These are phyloP conservation scores for Penicillium paneum DNA, from an alignment of 2,329 filamentous ascomycete species.

Conservation along the genomic window DNA sequence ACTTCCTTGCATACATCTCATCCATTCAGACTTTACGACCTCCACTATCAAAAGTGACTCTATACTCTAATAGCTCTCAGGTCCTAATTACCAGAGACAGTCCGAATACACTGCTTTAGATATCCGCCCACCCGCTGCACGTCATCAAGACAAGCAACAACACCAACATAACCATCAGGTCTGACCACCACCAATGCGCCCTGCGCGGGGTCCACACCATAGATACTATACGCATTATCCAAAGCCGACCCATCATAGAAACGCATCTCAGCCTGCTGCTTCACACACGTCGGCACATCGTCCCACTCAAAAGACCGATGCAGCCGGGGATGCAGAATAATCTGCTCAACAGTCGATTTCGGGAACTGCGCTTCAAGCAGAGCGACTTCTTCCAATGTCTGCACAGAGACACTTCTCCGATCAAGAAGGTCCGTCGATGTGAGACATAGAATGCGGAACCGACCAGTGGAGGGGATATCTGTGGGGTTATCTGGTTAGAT, in stretches of 20 bases:
- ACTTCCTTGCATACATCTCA: neutral
- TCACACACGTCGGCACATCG: conserved; percentile 27
- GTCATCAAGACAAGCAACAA: neutral
- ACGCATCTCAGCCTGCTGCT: conserved; percentile 33
- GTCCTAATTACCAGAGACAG: neutral
- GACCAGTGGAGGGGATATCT: conserved; percentile 35
- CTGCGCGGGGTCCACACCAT: conserved; percentile 30
- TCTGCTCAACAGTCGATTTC: conserved; percentile 28
- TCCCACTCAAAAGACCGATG: conserved; percentile 29
- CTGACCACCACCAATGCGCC: conserved; percentile 36
- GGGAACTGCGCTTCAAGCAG: conserved; percentile 25
- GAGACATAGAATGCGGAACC: conserved; percentile 36
- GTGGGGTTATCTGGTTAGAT: neutral
- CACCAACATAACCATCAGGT: conserved; percentile 40
- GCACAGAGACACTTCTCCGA: conserved; percentile 23
- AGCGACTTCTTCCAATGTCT: conserved; percentile 22
- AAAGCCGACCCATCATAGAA: conserved; percentile 31
- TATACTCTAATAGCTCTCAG: neutral
- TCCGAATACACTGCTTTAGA: neutral
- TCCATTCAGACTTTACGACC: neutral
- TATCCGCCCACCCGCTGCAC: neutral
- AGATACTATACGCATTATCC: conserved; percentile 35
- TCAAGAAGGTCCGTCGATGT: conserved; percentile 34
- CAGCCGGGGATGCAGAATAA: conserved; percentile 32
- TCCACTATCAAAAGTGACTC: neutral